These are phyloP conservation scores for Gaillardinia entomophila DNA, from an alignment of 805 yeast genomes.

Conservation along the genomic window DNA sequence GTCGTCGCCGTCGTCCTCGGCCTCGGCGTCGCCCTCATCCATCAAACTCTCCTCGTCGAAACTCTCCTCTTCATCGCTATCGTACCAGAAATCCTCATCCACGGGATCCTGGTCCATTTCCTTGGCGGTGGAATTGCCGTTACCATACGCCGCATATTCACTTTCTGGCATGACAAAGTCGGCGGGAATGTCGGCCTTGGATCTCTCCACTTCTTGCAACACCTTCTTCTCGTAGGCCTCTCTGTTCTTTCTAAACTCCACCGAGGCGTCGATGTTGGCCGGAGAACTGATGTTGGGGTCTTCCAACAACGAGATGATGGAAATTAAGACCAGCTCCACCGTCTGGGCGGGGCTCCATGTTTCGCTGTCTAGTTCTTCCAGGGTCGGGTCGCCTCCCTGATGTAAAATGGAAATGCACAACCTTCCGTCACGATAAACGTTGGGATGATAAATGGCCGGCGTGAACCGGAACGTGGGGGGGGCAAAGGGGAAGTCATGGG, in stretches of 20 bases:
- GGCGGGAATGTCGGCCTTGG: slow-evolving; percentile 79
- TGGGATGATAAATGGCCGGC: slow-evolving; percentile 92
- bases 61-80: slow-evolving; percentile 42
- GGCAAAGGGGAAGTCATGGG: slow-evolving; percentile 81
- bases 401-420: slow-evolving; percentile 91
- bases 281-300: slow-evolving; percentile 94
- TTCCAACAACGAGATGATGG: slow-evolving; percentile 83
- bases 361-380: slow-evolving; percentile 89
- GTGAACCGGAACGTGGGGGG: slow-evolving; percentile 93
- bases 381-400: slow-evolving; percentile 83
- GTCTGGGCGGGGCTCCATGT: slow-evolving; percentile 94
- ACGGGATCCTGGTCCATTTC: slow-evolving; percentile 51
- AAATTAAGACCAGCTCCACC: slow-evolving; percentile 83
- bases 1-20: slow-evolving; percentile 56
- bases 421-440: slow-evolving; percentile 89
- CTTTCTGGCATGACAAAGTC: slow-evolving; percentile 79
- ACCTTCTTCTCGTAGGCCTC: slow-evolving; percentile 73
- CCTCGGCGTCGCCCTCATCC: slow-evolving; percentile 43
- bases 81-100: slow-evolving; percentile 84
- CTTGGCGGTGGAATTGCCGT: slow-evolving; percentile 25
- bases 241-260: slow-evolving; percentile 78
- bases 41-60: slow-evolving; percentile 43
- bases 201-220: slow-evolving; percentile 73
- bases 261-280: slow-evolving; percentile 94
- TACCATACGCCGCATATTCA: slow-evolving; percentile 41